Evolutionary conservation across 805 yeast genomes (phyloP).

Genomic region (Scheffersomyces lignosus): DNA sequence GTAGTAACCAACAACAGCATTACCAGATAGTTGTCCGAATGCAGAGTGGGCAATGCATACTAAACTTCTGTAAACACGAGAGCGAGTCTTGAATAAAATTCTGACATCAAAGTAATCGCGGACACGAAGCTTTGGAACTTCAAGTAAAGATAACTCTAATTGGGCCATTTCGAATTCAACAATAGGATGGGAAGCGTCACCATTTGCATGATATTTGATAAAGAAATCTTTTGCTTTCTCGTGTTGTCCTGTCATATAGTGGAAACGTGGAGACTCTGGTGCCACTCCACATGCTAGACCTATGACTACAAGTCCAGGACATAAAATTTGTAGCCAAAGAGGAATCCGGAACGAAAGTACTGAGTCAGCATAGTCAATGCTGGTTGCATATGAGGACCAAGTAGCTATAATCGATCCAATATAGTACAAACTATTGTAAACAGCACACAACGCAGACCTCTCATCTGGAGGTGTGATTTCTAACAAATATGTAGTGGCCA

Average conservation of each 20-base stretch:
- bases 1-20: not conserved
- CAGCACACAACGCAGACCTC: not conserved
- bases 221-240: conserved; percentile 2
- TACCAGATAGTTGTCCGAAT: conserved; percentile 1
- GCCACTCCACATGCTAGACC: not conserved
- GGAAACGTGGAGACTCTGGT: conserved; percentile 3
- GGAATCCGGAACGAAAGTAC: conserved; percentile 12
- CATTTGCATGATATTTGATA: conserved; percentile 1
- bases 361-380: not conserved
- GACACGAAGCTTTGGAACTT: not conserved
- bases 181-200: conserved; percentile 1
- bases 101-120: not conserved
- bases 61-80: not conserved
- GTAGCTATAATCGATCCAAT: conserved; percentile 3
- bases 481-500: not conserved
- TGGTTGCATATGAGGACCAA: conserved; percentile 1
- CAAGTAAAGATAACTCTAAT: not conserved
- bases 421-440: not conserved
- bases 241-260: not conserved
- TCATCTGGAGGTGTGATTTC: conserved; percentile 1
- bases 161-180: conserved; percentile 1
- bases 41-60: not conserved
- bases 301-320: conserved; percentile 11
- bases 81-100: not conserved
- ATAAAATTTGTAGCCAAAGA: conserved; percentile 11